Conservation (phyloP, 345 rosid genomes). For the Cochlearia excelsa region DNA sequence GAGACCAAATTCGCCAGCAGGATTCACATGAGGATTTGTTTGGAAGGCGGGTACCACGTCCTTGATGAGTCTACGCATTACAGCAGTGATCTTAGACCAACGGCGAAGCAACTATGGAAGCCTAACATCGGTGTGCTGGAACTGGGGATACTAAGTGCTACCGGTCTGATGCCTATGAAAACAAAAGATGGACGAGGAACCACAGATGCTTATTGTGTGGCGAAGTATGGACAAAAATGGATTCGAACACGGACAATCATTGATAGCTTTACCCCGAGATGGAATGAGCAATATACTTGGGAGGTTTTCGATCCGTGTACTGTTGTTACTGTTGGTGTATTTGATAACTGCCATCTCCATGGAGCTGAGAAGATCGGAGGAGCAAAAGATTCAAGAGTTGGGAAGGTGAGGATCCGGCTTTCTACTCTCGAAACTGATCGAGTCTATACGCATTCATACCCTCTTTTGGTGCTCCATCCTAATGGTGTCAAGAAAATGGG, state of each 20-base stretch:
- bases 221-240: slow-evolving; percentile 93
- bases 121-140: slow-evolving; percentile 78
- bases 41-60: slow-evolving; percentile 96
- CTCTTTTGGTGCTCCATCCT: slow-evolving; percentile 69
- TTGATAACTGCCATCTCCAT: slow-evolving; percentile 81
- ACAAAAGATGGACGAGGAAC: slow-evolving; percentile 82
- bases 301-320: slow-evolving; percentile 94
- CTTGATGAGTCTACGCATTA: slow-evolving; percentile 89
- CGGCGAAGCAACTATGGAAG: slow-evolving; percentile 90
- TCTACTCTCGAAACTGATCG: slow-evolving; percentile 91
- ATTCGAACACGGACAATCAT: slow-evolving; percentile 82
- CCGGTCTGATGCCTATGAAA: slow-evolving; percentile 84
- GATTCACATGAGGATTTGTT: slow-evolving; percentile 80
- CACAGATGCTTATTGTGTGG: slow-evolving; percentile 93
- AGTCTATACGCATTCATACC: slow-evolving; percentile 85
- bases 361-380: slow-evolving; percentile 62
- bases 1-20: slow-evolving; percentile 77
- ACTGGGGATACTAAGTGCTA: slow-evolving; percentile 71
- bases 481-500: slow-evolving; percentile 93
- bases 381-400: slow-evolving; percentile 62
- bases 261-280: slow-evolving; percentile 82
- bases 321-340: slow-evolving; percentile 83
- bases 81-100: slow-evolving; percentile 91
- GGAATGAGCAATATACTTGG: slow-evolving; percentile 99
- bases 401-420: slow-evolving; percentile 85